Conservation (phyloP, 495 filamentous ascomycete species). For the Glarea lozoyensis region DNA sequence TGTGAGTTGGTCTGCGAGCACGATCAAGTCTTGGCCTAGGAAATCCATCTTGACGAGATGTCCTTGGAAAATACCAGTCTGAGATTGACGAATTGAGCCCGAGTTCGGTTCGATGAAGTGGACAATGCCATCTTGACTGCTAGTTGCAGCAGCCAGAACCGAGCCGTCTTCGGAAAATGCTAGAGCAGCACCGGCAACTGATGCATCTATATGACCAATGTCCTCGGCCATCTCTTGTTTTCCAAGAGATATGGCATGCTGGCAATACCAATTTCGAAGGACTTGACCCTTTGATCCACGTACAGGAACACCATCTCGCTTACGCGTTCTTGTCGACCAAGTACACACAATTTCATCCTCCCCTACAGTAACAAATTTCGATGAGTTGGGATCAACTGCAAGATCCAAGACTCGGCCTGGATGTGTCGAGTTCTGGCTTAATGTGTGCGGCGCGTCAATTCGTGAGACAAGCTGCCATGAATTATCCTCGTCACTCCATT, state of each 20-base stretch:
- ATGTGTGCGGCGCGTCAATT: constrained; percentile 72
- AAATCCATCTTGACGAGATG: constrained; percentile 48
- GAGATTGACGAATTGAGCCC: constrained; percentile 42
- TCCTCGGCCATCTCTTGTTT: constrained; percentile 31
- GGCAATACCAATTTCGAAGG: constrained; percentile 66
- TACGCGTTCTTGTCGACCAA: constrained; percentile 63
- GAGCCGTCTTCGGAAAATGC: constrained; percentile 85
- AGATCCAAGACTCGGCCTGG: constrained; percentile 60
- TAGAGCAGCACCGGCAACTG: constrained; percentile 39
- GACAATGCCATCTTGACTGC: constrained; percentile 36
- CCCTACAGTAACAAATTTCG: constrained; percentile 76
- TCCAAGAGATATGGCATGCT: constrained; percentile 46
- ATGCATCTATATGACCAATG: constrained; percentile 10
- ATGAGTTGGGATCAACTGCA: constrained; percentile 50
- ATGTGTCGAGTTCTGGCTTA: constrained; percentile 21
- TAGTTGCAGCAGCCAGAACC: constrained; percentile 54
- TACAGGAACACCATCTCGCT: constrained; percentile 51
- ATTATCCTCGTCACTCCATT: constrained; percentile 51
- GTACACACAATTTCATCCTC: constrained; percentile 66
- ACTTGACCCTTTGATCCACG: constrained; percentile 41
- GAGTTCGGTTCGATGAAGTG: constrained; percentile 52
- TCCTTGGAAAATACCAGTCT: constrained; percentile 45
- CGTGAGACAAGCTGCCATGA: constrained; percentile 69
- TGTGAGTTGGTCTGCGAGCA: constrained; percentile 50
- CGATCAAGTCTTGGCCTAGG: constrained; percentile 50